phyloP scores from a whole-genome alignment of 257 asterid species.

The Solanum etuberosum region DNA sequence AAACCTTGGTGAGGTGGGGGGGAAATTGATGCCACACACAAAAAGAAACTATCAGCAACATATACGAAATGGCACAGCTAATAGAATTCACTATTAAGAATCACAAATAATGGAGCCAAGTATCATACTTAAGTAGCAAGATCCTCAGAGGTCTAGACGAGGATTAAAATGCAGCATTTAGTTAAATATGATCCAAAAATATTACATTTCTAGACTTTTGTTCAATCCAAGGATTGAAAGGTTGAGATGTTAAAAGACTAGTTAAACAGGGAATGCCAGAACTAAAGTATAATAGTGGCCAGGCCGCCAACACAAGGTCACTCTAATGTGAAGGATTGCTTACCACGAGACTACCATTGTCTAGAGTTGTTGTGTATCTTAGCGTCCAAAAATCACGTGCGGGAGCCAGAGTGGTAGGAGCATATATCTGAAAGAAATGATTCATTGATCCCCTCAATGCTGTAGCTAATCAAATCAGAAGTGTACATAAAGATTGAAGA shows the following conservation, averaged over 20 bases:
- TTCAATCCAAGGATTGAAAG: background rate
- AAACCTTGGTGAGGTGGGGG: slow-evolving; percentile 36
- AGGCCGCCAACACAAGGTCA: background rate
- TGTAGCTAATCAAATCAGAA: background rate
- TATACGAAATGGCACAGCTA: background rate
- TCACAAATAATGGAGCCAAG: background rate
- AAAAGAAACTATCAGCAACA: background rate
- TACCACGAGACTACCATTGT: slow-evolving; percentile 94
- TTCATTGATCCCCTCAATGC: background rate
- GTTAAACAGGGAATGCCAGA: background rate
- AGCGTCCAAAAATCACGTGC: slow-evolving; percentile 98
- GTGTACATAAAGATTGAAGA: background rate
- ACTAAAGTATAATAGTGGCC: background rate
- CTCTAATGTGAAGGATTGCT: slow-evolving; percentile 2
- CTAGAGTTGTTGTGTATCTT: slow-evolving; percentile 88
- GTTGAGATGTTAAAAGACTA: background rate
- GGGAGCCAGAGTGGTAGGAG: slow-evolving; percentile 92
- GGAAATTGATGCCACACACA: background rate
- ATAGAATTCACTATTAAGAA: background rate
- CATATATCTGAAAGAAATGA: slow-evolving; percentile 53
- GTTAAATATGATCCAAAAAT: background rate
- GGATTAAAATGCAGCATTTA: background rate
- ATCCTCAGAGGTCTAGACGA: background rate
- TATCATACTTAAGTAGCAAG: background rate
- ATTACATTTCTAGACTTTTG: background rate